Conservation (phyloP, 2,329 filamentous ascomycete genomes). For the Colletotrichum sojae region DNA sequence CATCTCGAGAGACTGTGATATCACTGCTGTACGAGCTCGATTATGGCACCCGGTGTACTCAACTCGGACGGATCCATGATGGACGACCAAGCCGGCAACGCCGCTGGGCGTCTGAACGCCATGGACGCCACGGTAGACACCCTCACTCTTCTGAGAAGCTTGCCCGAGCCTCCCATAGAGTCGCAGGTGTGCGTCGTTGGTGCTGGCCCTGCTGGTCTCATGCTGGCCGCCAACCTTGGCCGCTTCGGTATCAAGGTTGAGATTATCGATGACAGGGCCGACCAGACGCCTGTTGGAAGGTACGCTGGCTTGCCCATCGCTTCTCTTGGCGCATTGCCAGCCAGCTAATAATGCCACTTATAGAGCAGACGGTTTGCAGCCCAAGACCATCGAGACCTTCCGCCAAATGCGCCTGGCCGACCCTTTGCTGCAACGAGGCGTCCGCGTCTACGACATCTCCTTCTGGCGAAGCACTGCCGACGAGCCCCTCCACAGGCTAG, state of each 20-base stretch:
- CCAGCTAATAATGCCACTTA: slow-evolving; percentile 21
- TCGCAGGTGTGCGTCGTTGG: slow-evolving; percentile 68
- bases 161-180: slow-evolving; percentile 61
- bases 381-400: slow-evolving; percentile 84
- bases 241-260: slow-evolving; percentile 76
- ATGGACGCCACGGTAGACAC: slow-evolving; percentile 58
- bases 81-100: slow-evolving; percentile 46
- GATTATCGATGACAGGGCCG: slow-evolving; percentile 77
- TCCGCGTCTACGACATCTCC: slow-evolving; percentile 80
- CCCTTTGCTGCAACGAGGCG: slow-evolving; percentile 74
- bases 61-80: slow-evolving; percentile 48
- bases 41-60: slow-evolving; percentile 55
- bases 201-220: slow-evolving; percentile 69
- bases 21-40: slow-evolving; percentile 24
- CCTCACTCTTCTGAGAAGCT: slow-evolving; percentile 63
- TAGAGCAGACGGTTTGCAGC: slow-evolving; percentile 80
- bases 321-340: neutral
- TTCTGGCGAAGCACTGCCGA: slow-evolving; percentile 75
- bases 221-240: slow-evolving; percentile 69
- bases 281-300: slow-evolving; percentile 76
- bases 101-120: slow-evolving; percentile 46
- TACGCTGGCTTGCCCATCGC: slow-evolving; percentile 44
- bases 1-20: slow-evolving; percentile 30
- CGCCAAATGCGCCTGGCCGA: slow-evolving; percentile 82
- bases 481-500: slow-evolving; percentile 70